Conservation (phyloP, 2,329 filamentous ascomycete species). For the Anthostomella pinea region DNA sequence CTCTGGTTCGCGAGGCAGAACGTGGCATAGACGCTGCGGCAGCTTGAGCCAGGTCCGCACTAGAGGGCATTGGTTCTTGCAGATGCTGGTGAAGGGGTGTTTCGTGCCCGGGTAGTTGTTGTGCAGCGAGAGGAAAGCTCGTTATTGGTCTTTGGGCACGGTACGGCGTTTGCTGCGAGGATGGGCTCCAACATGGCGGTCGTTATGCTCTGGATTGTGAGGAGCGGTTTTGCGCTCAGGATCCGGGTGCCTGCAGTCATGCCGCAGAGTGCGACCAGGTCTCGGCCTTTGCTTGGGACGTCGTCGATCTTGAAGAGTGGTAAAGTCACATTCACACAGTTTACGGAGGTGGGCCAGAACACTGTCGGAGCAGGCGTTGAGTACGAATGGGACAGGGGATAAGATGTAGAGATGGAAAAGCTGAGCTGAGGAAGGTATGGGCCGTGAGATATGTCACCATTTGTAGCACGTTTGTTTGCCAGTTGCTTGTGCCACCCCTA, state of each 20-base stretch:
- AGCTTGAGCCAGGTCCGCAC: constrained; percentile 21
- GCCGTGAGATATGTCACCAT: too few species aligned
- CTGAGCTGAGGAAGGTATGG: too few species aligned
- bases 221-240: constrained; percentile 36
- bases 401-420: too few species aligned
- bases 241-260: constrained; percentile 39
- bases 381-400: too few species aligned
- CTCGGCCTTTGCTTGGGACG: constrained; percentile 37
- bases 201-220: constrained; percentile 24
- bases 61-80: constrained; percentile 33
- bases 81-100: constrained; percentile 23
- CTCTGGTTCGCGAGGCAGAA: constrained; percentile 35
- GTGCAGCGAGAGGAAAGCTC: constrained; percentile 25
- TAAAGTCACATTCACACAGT: too few species aligned
- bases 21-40: constrained; percentile 28
- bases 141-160: constrained; percentile 16
- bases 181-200: background rate
- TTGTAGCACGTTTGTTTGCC: too few species aligned
- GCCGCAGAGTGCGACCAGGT: constrained; percentile 35
- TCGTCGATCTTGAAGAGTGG: constrained; percentile 17
- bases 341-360: too few species aligned
- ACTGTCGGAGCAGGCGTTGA: too few species aligned
- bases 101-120: constrained; percentile 33
- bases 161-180: constrained; percentile 10
- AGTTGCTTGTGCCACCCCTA: too few species aligned